phyloP scores from a whole-genome alignment of 805 yeast species.

The Starmerella apis region DNA sequence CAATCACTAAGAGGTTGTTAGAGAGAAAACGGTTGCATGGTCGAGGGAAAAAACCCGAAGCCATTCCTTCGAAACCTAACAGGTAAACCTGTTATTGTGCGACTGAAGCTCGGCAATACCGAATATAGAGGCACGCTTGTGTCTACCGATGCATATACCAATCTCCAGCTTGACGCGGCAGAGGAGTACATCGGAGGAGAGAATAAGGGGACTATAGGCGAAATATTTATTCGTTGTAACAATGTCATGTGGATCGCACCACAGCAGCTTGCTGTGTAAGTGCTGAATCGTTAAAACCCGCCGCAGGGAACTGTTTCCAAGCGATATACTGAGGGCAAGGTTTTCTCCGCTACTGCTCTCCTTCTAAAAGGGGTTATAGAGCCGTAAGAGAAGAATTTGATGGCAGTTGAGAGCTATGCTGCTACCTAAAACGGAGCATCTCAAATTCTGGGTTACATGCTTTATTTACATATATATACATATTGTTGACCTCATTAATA shows the following conservation, averaged over 20 bases:
- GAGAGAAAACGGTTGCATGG: neutral
- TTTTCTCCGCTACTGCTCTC: neutral
- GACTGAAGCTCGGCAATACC: conserved; percentile 81
- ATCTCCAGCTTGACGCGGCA: conserved; percentile 39
- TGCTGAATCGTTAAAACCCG: neutral
- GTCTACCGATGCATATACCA: conserved; percentile 88
- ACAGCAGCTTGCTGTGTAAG: neutral
- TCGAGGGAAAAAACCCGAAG: conserved; percentile 20
- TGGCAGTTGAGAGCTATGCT: neutral
- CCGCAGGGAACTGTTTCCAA: too few relatives aligned
- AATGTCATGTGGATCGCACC: conserved; percentile 67
- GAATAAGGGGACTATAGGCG: conserved; percentile 51
- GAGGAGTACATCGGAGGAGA: conserved; percentile 31
- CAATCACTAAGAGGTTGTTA: too few relatives aligned
- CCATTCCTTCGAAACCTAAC: conserved; percentile 62
- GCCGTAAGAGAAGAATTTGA: neutral
- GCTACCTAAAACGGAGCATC: neutral
- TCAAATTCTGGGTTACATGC: neutral
- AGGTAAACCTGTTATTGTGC: conserved; percentile 60
- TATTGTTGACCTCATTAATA: too few relatives aligned
- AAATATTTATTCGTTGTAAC: conserved; percentile 78
- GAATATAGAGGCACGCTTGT: conserved; percentile 72
- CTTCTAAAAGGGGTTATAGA: neutral
- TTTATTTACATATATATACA: neutral
- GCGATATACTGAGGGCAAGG: neutral